Conservation (phyloP, 106 monocot genomes). For the Dendrobium officinale region DNA sequence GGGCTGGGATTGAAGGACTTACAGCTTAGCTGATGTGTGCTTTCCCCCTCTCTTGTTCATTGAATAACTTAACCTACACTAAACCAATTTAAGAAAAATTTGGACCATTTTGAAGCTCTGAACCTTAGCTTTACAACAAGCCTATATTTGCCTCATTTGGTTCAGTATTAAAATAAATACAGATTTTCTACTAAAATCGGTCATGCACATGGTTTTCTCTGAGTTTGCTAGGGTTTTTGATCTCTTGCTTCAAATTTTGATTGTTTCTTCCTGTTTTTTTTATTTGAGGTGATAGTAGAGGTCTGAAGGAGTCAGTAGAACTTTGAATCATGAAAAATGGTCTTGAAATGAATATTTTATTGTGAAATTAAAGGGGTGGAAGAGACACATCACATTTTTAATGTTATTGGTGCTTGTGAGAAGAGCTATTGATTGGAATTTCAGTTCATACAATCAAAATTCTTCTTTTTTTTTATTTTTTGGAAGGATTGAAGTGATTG, state of each 20-base stretch:
- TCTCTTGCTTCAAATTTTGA: background rate
- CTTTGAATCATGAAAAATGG: constrained; percentile 24
- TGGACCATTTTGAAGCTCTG: constrained; percentile 1
- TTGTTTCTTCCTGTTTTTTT: background rate
- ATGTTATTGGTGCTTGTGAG: background rate
- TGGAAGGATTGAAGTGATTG: background rate
- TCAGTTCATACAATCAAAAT: background rate
- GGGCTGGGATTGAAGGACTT: constrained; percentile 11
- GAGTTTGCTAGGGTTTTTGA: constrained; percentile 23
- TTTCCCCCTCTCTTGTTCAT: constrained; percentile 26
- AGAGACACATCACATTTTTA: constrained; percentile 10
- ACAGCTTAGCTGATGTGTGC: constrained; percentile 21
- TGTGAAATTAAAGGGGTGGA: background rate
- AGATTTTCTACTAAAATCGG: background rate
- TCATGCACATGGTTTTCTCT: constrained; percentile 14
- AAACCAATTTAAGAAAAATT: constrained; percentile 3
- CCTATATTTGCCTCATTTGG: constrained; percentile 12
- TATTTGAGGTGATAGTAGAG: background rate
- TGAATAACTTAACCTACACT: constrained; percentile 15
- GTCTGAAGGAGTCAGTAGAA: constrained; percentile 7
- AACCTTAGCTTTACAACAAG: constrained; percentile 29
- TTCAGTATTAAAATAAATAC: constrained; percentile 11
- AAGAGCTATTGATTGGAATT: background rate
- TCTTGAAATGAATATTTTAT: constrained; percentile 2
- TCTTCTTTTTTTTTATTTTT: background rate